Base-by-base conservation (phyloP, 1,284 basidiomycete genomes). In the Puccinia coronata region DNA sequence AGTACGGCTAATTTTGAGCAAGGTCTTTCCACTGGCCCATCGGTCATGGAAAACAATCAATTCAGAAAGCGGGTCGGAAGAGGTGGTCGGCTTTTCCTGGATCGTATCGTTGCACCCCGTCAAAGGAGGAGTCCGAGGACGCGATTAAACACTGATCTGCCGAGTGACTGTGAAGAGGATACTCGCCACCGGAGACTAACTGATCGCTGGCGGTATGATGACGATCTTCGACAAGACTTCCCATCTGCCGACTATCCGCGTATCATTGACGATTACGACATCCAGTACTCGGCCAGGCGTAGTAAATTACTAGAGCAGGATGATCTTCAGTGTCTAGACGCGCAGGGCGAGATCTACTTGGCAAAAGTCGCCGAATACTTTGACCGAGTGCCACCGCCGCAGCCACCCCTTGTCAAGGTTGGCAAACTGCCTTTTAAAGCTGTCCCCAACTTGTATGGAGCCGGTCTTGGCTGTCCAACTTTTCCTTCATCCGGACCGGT, bases 51-150 rank as follows among this genome's bases (percentile, higher is more conserved):
- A 23, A 80, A 84, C 61, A 84, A 86, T 74, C 73, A 83, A 8
- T 89, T 93, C 82, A 92, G 95, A 81, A 85, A 92, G 71, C 91
- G 95, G 14, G 86, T 89, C 81, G 94, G 93, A 9, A 92, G 94
- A 82, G 93, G 92, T 63, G 94, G 95, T 3, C 89, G 93, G 41
- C 86, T 91, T n/a, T 87, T 91, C 82, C 84, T 97, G 9, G 95
- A 97, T 86, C 90, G 95, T 65, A 90, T 92, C 18, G 86, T 88
- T 74, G 86, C 88, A 9, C 84, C 83, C 9, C 77, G 63, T 43
- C 57, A 85, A 87, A 82, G 83, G 82, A 83, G 83, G 25, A 72
- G 61, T n/a, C 83, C 82, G 59, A 67, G 49, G 70, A 63, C 63
- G 69, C 82, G 71, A 49, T 79, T 49, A 81, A 71, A 82, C 59